Conservation (phyloP, 2,329 filamentous ascomycete species). For the Fusarium nodosum region DNA sequence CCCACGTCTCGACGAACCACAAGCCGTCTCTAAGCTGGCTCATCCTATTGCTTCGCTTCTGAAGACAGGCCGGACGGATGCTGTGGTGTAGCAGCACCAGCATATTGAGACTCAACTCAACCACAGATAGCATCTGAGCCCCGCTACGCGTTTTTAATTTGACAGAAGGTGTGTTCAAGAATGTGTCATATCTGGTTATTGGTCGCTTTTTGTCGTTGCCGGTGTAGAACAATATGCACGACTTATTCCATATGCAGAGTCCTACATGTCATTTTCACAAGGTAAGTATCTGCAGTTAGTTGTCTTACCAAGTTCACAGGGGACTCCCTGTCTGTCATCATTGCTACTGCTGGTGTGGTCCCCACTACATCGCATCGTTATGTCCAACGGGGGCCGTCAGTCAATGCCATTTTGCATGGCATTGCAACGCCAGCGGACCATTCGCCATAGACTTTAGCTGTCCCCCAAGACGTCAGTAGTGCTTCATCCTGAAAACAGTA, state of each 20-base stretch:
- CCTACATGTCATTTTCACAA: slow-evolving; percentile 18
- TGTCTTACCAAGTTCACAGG: slow-evolving; percentile 46
- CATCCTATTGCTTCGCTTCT: slow-evolving; percentile 43
- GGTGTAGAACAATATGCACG: slow-evolving; percentile 20
- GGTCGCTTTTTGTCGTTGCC: background rate
- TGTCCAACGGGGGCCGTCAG: slow-evolving; percentile 44
- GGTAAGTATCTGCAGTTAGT: slow-evolving; percentile 35
- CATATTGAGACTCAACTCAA: slow-evolving; percentile 31
- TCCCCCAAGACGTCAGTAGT: slow-evolving; percentile 46
- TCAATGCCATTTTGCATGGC: slow-evolving; percentile 50
- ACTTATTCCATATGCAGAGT: slow-evolving; percentile 23
- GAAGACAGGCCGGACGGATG: slow-evolving; percentile 14
- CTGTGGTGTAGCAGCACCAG: slow-evolving; percentile 27
- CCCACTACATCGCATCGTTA: slow-evolving; percentile 46
- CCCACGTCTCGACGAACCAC: slow-evolving; percentile 48
- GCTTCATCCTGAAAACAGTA: slow-evolving; percentile 44
- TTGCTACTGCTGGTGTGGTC: slow-evolving; percentile 36
- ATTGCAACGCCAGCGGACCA: slow-evolving; percentile 50
- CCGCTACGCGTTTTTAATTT: background rate
- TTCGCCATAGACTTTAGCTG: slow-evolving; percentile 49
- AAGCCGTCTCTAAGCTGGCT: slow-evolving; percentile 29
- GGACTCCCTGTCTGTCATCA: slow-evolving; percentile 50
- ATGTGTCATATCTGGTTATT: background rate
- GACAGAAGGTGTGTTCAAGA: slow-evolving; percentile 2
- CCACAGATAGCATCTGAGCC: slow-evolving; percentile 22